phyloP scores from a whole-genome alignment of 495 filamentous ascomycete genomes.

The Penicillium cataractarum region DNA sequence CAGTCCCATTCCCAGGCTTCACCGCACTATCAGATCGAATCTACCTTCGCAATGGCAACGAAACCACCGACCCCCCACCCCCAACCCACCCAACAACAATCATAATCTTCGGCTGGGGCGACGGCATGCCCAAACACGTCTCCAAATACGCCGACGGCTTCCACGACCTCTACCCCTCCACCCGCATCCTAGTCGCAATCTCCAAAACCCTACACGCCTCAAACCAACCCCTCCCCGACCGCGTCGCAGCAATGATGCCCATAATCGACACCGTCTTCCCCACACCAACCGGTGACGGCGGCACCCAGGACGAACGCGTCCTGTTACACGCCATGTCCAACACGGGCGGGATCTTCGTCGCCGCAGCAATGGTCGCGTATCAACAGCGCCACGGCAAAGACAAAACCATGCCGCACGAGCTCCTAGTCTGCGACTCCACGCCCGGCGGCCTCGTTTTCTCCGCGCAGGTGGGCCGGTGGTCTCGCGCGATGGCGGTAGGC shows the following conservation, averaged over 20 bases:
- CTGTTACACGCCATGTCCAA: slow-evolving; percentile 57
- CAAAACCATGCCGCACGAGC: slow-evolving; percentile 45
- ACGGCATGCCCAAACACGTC: slow-evolving; percentile 55
- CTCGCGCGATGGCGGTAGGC: slow-evolving; percentile 55
- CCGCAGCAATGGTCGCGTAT: slow-evolving; percentile 52
- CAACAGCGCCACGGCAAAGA: slow-evolving; percentile 35
- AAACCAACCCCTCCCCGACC: slow-evolving; percentile 42
- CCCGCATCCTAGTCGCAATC: slow-evolving; percentile 51
- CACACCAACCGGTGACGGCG: slow-evolving; percentile 24
- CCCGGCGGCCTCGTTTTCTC: slow-evolving; percentile 53
- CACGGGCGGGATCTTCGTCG: slow-evolving; percentile 54
- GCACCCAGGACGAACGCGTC: slow-evolving; percentile 29
- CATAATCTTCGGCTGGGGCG: slow-evolving; percentile 58
- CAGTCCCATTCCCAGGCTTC: slow-evolving; percentile 33
- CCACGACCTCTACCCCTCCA: slow-evolving; percentile 49
- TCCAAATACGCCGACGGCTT: slow-evolving; percentile 58
- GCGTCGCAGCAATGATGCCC: slow-evolving; percentile 52
- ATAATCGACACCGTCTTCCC: slow-evolving; percentile 51
- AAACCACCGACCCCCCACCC: slow-evolving; percentile 20
- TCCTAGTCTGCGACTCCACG: slow-evolving; percentile 56
- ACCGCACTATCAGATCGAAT: slow-evolving; percentile 31
- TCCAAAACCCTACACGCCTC: slow-evolving; percentile 50
- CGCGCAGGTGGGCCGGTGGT: slow-evolving; percentile 52
- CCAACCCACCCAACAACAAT: slow-evolving; percentile 33
- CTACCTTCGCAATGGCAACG: slow-evolving; percentile 31